A percentile compares a stretch with the other conserved stretches of the same genome.
Conservation (phyloP, 2,329 filamentous ascomycete species). For the Penicillium italicum region DNA sequence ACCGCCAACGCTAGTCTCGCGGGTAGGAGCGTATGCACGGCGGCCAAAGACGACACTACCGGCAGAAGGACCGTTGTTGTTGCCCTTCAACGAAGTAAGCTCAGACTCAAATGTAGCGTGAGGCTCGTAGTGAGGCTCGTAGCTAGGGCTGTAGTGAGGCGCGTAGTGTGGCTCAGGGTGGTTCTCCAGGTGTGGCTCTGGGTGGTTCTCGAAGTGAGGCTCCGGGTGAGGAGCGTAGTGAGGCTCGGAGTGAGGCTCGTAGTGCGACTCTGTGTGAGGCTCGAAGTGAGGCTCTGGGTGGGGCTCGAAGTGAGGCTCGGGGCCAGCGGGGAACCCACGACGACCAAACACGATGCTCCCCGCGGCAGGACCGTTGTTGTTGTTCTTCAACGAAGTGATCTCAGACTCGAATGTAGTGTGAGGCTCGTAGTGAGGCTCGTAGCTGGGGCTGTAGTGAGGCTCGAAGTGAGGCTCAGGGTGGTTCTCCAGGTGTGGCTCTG, state of each 20-base stretch:
- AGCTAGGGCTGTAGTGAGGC: neutral
- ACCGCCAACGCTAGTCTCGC: neutral
- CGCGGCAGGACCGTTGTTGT: neutral
- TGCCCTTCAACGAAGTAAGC: neutral
- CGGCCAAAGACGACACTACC: neutral
- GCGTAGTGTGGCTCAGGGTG: neutral
- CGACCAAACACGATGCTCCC: neutral
- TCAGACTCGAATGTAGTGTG: neutral
- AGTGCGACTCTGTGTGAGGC: neutral
- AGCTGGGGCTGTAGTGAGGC: neutral
- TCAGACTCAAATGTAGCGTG: neutral
- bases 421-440: neutral
- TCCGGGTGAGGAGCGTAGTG: neutral
- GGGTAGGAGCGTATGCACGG: conserved; percentile 12
- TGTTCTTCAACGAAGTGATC: neutral
- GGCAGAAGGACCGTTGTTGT: neutral
- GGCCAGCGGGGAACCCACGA: neutral
- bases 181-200: neutral
- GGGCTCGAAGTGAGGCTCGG: neutral
- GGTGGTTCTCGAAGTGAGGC: neutral
- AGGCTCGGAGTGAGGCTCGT: neutral
- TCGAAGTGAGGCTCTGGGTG: neutral
- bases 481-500: neutral
- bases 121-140: neutral
- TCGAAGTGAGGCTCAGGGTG: neutral